Conservation (phyloP, 1,284 basidiomycete genomes). For the Hymenochaete sp. region DNA sequence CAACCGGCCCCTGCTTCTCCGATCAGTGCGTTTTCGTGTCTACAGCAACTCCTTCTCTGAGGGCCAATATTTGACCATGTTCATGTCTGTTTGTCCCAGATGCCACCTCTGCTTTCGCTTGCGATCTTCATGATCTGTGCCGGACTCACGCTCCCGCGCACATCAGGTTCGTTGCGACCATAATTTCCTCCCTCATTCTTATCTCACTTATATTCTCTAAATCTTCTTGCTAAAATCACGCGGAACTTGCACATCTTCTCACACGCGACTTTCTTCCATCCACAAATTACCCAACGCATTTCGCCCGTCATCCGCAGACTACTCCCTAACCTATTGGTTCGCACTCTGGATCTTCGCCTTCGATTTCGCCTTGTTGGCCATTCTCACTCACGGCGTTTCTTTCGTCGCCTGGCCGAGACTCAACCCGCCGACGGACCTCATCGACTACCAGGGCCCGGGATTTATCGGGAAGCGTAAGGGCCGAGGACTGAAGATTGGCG, state of each 20-base stretch:
- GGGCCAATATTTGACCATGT: too few relatives aligned
- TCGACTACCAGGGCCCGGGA: slow-evolving; percentile 83
- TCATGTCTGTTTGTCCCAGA: too few relatives aligned
- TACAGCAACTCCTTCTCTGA: too few relatives aligned
- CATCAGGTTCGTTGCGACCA: slow-evolving; percentile 77
- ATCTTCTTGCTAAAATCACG: too few relatives aligned
- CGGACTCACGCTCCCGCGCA: slow-evolving; percentile 73
- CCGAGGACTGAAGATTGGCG: slow-evolving; percentile 64
- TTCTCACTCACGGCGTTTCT: slow-evolving; percentile 71
- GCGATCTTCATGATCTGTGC: slow-evolving; percentile 83
- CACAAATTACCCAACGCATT: too few relatives aligned
- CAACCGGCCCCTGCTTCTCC: slow-evolving; percentile 68
- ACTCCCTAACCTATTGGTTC: slow-evolving; percentile 76
- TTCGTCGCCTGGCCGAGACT: slow-evolving; percentile 96
- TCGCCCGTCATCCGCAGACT: slow-evolving; percentile 43
- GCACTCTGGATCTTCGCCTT: slow-evolving; percentile 68
- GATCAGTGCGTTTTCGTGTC: slow-evolving; percentile 60
- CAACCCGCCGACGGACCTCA: slow-evolving; percentile 73
- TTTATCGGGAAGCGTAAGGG: slow-evolving; percentile 73
- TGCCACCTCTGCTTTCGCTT: slow-evolving; percentile 78
- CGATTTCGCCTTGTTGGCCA: slow-evolving; percentile 53
- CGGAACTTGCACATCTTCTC: too few relatives aligned
- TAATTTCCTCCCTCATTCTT: too few relatives aligned
- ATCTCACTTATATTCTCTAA: not conserved
- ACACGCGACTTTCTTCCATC: too few relatives aligned